Evolutionary conservation across 768 basidiomycete species (phyloP).

Genomic region (Auricularia sp.): DNA sequence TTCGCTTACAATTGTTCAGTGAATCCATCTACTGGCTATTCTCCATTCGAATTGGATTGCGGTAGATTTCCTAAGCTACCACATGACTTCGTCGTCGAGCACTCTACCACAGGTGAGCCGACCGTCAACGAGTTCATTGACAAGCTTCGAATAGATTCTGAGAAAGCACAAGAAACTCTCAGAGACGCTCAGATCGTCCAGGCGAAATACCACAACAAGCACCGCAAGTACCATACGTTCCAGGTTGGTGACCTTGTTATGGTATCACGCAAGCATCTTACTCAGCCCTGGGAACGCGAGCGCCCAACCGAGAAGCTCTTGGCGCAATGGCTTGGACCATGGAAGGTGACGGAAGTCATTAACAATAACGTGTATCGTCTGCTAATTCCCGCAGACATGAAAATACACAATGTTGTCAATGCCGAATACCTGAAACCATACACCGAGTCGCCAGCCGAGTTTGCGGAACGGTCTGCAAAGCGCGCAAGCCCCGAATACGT

Average conservation of each 20-base stretch:
- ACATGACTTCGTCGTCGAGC: background rate
- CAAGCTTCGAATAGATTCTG: constrained; percentile 11
- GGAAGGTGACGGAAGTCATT: constrained; percentile 15
- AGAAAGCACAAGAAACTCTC: constrained; percentile 27
- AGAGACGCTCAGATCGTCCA: constrained; percentile 3
- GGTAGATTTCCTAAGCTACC: background rate
- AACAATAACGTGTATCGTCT: constrained; percentile 13
- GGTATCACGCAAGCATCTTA: constrained; percentile 15
- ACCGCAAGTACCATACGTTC: constrained; percentile 12
- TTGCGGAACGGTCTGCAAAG: background rate
- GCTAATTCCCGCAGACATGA: constrained; percentile 14
- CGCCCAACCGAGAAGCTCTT: constrained; percentile 18
- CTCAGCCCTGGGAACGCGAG: background rate
- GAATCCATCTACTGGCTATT: too few species aligned
- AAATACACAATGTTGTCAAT: constrained; percentile 19
- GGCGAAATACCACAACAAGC: background rate
- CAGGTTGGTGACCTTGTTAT: constrained; percentile 25
- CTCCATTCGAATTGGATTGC: constrained; percentile 7
- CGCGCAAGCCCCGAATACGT: background rate
- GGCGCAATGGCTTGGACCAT: constrained; percentile 18
- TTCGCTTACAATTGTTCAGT: too few species aligned
- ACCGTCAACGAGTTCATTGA: background rate
- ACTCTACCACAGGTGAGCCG: constrained; percentile 5
- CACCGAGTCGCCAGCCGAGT: background rate
- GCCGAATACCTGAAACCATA: background rate